Conservation (phyloP, 805 yeast genomes). For the Lachancea meyersii region DNA sequence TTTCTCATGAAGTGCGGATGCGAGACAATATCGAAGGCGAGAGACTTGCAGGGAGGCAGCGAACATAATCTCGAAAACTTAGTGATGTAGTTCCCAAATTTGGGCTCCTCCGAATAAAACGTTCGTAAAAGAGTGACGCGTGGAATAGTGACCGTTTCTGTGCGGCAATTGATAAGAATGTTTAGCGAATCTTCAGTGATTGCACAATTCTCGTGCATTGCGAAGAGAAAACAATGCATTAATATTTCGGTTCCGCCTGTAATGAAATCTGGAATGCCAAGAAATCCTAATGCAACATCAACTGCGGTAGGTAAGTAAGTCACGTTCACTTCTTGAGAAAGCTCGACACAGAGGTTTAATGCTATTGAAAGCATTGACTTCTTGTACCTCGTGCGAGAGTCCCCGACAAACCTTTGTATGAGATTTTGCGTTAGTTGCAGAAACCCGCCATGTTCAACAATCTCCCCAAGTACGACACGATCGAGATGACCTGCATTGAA, state of each 20-base stretch:
- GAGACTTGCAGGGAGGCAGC: slow-evolving; percentile 16
- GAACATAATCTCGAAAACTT: slow-evolving; percentile 25
- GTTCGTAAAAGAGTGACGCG: slow-evolving; percentile 6
- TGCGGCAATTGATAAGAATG: neutral
- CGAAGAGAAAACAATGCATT: slow-evolving; percentile 21
- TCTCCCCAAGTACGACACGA: slow-evolving; percentile 11
- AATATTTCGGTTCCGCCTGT: slow-evolving; percentile 19
- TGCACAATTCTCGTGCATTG: slow-evolving; percentile 14
- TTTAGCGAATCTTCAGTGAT: slow-evolving; percentile 8
- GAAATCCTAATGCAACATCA: slow-evolving; percentile 9
- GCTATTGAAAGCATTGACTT: slow-evolving; percentile 6
- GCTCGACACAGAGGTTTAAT: slow-evolving; percentile 10
- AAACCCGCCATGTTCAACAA: slow-evolving; percentile 13
- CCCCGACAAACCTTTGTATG: neutral
- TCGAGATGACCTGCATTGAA: slow-evolving; percentile 21
- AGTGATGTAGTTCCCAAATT: slow-evolving; percentile 24
- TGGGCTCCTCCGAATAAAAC: slow-evolving; percentile 15
- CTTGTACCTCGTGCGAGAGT: slow-evolving; percentile 3
- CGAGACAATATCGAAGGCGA: slow-evolving; percentile 16
- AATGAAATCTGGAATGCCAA: slow-evolving; percentile 12
- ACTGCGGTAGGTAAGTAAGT: slow-evolving; percentile 2
- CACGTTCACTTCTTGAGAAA: slow-evolving; percentile 6
- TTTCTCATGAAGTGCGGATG: slow-evolving; percentile 18
- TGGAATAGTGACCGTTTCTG: slow-evolving; percentile 1
- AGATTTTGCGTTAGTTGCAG: slow-evolving; percentile 7